These are phyloP conservation scores for Botrytis hyacinthi DNA, from an alignment of 2,329 filamentous ascomycete species.

Conservation along the genomic window DNA sequence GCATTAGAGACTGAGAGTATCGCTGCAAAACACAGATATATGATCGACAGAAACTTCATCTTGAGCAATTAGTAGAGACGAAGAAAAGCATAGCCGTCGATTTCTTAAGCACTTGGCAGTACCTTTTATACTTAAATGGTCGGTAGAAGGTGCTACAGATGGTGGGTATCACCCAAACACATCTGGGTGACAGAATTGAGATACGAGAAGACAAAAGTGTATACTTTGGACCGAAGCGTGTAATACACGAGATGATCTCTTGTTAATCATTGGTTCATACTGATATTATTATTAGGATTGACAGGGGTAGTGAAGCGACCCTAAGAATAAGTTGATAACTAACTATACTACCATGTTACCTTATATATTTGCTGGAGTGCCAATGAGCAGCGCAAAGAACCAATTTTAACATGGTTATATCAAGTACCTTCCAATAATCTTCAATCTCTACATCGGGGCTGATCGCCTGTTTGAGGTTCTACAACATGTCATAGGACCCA, in stretches of 20 bases:
- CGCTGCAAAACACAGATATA: conserved; percentile 3
- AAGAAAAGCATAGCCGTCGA: not conserved
- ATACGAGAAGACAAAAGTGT: not conserved
- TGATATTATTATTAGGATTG: not conserved
- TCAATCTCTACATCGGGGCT: not conserved
- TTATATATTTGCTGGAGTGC: not conserved
- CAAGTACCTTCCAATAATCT: conserved; percentile 7
- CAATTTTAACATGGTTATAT: not conserved
- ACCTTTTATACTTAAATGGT: not conserved
- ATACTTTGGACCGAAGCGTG: not conserved
- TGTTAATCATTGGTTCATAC: conserved; percentile 1
- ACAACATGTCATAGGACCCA: conserved; percentile 12
- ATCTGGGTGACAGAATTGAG: not conserved
- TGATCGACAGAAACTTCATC: conserved; percentile 6
- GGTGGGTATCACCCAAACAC: conserved; percentile 9
- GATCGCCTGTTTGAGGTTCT: conserved; percentile 2
- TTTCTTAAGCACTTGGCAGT: not conserved
- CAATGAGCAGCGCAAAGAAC: not conserved
- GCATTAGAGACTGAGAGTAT: not conserved
- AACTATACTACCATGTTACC: not conserved
- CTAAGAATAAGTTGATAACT: not conserved
- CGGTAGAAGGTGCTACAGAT: not conserved
- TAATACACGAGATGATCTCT: conserved; percentile 10
- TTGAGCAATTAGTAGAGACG: not conserved
- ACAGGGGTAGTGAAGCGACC: not conserved